These are phyloP conservation scores for Syzygium syzygioides DNA, from an alignment of 441 rosid genomes.

Conservation along the genomic window DNA sequence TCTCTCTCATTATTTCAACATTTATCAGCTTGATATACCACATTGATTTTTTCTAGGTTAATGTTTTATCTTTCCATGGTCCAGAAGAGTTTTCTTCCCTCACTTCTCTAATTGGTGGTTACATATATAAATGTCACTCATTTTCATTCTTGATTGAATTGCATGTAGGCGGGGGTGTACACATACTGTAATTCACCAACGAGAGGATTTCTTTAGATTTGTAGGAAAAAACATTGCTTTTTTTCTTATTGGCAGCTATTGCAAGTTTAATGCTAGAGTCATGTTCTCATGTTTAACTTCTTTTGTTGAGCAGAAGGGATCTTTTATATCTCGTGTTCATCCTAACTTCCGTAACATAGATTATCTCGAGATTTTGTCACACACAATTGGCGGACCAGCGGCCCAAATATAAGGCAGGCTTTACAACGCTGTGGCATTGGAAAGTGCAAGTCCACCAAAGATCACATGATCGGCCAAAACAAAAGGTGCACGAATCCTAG, in stretches of 20 bases:
- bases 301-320: too few relatives aligned
- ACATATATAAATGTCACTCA: background rate
- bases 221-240: background rate
- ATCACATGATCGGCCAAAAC: background rate
- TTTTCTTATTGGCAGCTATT: background rate
- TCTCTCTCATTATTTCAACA: background rate
- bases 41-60: too few relatives aligned
- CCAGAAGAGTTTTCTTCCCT: background rate
- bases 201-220: background rate
- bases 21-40: too few relatives aligned
- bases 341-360: background rate
- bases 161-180: background rate
- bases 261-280: background rate
- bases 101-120: too few relatives aligned
- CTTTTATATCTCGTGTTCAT: too few relatives aligned
- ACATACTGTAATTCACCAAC: background rate
- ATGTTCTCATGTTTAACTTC: background rate
- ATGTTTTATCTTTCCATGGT: background rate
- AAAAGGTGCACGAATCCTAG: background rate
- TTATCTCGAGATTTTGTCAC: background rate
- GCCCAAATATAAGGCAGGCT: background rate
- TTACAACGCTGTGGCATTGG: background rate
- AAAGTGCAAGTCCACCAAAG: background rate
- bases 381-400: background rate
- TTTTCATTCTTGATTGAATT: background rate